A percentile compares a stretch with the other conserved stretches of the same genome.
These are phyloP conservation scores for Stentor roeselii DNA, from an alignment of 73 alveolate species.

Conservation along the genomic window DNA sequence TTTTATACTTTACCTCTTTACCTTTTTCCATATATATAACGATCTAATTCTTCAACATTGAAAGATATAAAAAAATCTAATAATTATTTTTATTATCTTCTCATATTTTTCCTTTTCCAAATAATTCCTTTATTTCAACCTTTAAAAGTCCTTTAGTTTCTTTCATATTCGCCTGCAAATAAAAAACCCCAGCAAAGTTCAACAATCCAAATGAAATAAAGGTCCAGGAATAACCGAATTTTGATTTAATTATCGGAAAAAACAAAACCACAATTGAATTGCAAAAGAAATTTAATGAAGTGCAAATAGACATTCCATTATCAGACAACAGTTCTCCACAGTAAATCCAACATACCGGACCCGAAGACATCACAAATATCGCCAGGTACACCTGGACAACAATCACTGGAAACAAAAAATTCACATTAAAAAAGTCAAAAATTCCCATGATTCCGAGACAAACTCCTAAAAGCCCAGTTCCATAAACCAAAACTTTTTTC, in stretches of 20 bases:
- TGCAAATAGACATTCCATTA: not conserved
- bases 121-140: too few relatives aligned
- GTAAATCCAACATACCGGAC: slow-evolving; percentile 16
- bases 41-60: too few relatives aligned
- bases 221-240: not conserved
- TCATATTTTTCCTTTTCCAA: too few relatives aligned
- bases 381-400: not conserved
- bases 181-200: too few relatives aligned
- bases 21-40: too few relatives aligned
- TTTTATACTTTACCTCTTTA: too few relatives aligned
- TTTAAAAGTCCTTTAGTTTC: too few relatives aligned
- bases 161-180: too few relatives aligned
- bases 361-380: not conserved
- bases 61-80: too few relatives aligned
- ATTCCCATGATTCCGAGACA: not conserved
- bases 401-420: not conserved
- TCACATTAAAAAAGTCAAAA: not conserved
- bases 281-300: not conserved
- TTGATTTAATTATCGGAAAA: not conserved
- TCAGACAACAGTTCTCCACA: slow-evolving; percentile 14
- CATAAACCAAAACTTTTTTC: not conserved
- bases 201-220: not conserved
- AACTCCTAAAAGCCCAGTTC: not conserved
- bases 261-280: not conserved
- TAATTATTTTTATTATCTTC: too few relatives aligned